Evolutionary conservation across 768 basidiomycete species (phyloP).

Genomic region (Phylloporus rhodoxanthus): DNA sequence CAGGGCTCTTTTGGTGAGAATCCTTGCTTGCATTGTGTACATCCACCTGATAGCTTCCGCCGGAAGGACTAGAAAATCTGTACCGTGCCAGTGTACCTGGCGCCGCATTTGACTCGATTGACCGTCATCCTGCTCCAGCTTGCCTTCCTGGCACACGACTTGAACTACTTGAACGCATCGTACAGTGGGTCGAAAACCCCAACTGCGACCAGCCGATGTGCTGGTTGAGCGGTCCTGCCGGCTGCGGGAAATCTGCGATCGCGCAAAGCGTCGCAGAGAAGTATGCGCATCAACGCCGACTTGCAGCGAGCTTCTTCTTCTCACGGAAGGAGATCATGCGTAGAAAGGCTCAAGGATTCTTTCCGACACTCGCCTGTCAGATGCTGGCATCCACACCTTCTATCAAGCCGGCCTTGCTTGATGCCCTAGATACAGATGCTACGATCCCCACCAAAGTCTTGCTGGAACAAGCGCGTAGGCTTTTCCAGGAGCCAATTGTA

Average conservation of each 20-base stretch:
- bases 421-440: constrained; percentile 17
- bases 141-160: constrained; percentile 19
- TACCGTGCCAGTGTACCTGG: constrained; percentile 9
- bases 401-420: constrained; percentile 12
- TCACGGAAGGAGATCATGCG: constrained; percentile 21
- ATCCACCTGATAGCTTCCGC: not conserved
- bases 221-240: constrained; percentile 23
- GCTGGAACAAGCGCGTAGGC: constrained; percentile 20
- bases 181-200: constrained; percentile 13
- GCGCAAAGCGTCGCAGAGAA: constrained; percentile 27
- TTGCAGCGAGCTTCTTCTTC: constrained; percentile 35
- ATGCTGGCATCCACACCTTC: constrained; percentile 16
- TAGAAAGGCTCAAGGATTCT: constrained; percentile 19
- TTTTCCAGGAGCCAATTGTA: constrained; percentile 19
- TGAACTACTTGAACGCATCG: constrained; percentile 10
- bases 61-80: constrained; percentile 13
- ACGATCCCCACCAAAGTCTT: constrained; percentile 20
- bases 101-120: constrained; percentile 14
- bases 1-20: constrained; percentile 8
- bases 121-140: constrained; percentile 16
- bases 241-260: constrained; percentile 23
- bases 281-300: constrained; percentile 12
- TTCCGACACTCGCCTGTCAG: constrained; percentile 31
- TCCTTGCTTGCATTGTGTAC: not conserved
- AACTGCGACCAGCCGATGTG: constrained; percentile 6